Percentiles rank a stretch among this genome's conserved stretches.
Evolutionary conservation across 176 grass and related monocot species (phyloP).

Genomic region (Triticum timopheevii): DNA sequence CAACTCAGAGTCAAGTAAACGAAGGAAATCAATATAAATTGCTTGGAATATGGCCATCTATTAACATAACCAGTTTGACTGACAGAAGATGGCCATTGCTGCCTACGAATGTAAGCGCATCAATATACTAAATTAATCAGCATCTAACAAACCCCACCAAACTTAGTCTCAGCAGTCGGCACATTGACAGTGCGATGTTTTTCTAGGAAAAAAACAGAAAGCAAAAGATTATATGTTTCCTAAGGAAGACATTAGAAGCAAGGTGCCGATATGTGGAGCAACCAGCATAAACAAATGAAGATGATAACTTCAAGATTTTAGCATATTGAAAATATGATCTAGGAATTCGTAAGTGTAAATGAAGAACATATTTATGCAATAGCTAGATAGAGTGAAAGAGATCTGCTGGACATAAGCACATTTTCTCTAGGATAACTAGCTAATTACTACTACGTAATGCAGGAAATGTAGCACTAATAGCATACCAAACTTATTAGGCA

Average conservation of each 20-base stretch:
- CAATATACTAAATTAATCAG: background rate
- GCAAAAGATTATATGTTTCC: background rate
- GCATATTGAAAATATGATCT: background rate
- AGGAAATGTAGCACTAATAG: background rate
- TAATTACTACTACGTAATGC: background rate
- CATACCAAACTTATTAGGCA: background rate
- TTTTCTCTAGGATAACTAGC: background rate
- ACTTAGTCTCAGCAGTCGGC: background rate
- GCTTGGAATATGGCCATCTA: background rate
- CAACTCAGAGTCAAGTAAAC: background rate
- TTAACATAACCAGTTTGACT: background rate
- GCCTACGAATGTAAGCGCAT: background rate
- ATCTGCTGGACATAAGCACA: background rate
- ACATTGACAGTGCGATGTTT: background rate
- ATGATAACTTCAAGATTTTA: slow-evolving; percentile 4
- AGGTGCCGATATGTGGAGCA: background rate
- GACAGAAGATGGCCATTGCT: background rate
- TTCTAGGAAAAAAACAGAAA: background rate
- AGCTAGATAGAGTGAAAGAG: background rate
- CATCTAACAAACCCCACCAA: slow-evolving; percentile 14
- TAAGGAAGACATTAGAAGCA: slow-evolving; percentile 4
- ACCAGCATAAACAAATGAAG: background rate
- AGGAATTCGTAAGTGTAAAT: background rate
- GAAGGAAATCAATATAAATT: slow-evolving; percentile 13
- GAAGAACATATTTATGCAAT: background rate